Evolutionary conservation across 2,329 filamentous ascomycete species (phyloP).

Genomic region (Trichophyton simii): DNA sequence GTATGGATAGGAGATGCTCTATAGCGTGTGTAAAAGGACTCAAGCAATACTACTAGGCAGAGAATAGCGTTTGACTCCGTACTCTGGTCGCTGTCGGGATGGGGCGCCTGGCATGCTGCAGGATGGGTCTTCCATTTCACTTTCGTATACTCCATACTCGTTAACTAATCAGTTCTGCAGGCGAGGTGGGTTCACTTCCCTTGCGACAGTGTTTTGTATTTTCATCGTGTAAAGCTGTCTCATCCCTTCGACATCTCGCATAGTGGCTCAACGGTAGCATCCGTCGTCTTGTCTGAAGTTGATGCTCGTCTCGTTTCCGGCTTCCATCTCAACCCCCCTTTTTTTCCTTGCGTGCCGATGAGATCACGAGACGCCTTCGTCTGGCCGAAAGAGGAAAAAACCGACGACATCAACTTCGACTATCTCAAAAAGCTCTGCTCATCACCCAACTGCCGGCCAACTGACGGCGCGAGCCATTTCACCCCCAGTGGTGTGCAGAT

Average conservation of each 20-base stretch:
- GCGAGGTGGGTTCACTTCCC: neutral
- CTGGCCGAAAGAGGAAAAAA: neutral
- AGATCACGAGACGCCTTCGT: neutral
- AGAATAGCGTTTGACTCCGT: no score
- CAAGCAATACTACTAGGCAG: neutral
- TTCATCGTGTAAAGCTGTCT: neutral
- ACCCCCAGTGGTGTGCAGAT: no score
- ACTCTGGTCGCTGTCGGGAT: neutral
- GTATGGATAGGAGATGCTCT: neutral
- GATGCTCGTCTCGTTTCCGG: neutral
- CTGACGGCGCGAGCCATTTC: neutral
- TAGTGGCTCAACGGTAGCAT: neutral
- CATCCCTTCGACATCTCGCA: neutral
- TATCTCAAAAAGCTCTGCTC: neutral
- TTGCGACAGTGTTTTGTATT: neutral
- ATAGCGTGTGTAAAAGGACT: neutral
- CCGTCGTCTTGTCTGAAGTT: neutral
- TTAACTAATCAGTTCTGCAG: neutral
- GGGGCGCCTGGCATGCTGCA: neutral
- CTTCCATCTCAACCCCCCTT: neutral
- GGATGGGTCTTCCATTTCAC: neutral
- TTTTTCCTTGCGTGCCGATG: neutral
- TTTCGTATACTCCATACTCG: neutral
- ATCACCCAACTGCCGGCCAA: neutral
- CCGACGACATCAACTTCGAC: neutral